Percentiles rank a stretch among this genome's conserved stretches.
Conservation (phyloP, 2,329 filamentous ascomycete species). For the Lecanosticta acicola region DNA sequence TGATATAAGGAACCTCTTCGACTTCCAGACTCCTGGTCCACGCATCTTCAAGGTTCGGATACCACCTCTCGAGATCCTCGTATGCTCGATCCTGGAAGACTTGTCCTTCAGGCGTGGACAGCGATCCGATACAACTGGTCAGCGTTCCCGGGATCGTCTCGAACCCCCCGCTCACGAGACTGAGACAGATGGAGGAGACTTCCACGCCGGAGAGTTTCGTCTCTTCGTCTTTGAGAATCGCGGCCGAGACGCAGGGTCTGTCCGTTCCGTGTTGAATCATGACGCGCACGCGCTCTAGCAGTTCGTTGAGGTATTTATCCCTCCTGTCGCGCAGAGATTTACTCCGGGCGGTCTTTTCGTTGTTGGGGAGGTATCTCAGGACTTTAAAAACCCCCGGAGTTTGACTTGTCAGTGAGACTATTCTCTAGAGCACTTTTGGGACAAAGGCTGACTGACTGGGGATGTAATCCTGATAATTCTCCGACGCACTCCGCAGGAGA, state of each 20-base stretch:
- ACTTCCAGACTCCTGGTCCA: slow-evolving; percentile 43
- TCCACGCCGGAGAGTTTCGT: slow-evolving; percentile 50
- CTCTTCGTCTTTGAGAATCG: slow-evolving; percentile 51
- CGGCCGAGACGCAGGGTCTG: slow-evolving; percentile 51
- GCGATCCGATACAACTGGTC: slow-evolving; percentile 48
- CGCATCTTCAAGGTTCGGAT: slow-evolving; percentile 43
- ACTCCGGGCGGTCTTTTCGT: slow-evolving; percentile 45
- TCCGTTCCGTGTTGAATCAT: slow-evolving; percentile 50
- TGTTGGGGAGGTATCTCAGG: slow-evolving; percentile 48
- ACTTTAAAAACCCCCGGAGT: slow-evolving; percentile 13
- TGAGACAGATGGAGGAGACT: slow-evolving; percentile 50
- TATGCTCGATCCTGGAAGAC: slow-evolving; percentile 50
- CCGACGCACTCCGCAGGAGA: slow-evolving; percentile 46
- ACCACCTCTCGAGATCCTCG: slow-evolving; percentile 46
- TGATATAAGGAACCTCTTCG: slow-evolving; percentile 47
- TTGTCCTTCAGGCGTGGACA: slow-evolving; percentile 46
- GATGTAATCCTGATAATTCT: slow-evolving; percentile 52
- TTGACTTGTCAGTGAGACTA: neutral
- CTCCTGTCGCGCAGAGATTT: slow-evolving; percentile 45
- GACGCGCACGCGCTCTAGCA: slow-evolving; percentile 47
- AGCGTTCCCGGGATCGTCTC: slow-evolving; percentile 52
- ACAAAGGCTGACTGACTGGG: slow-evolving; percentile 26
- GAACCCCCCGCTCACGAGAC: slow-evolving; percentile 50
- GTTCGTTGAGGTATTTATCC: slow-evolving; percentile 46
- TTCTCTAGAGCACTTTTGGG: no score